Evolutionary conservation across 768 basidiomycete genomes (phyloP).

Genomic region (Serendipita vermifera): DNA sequence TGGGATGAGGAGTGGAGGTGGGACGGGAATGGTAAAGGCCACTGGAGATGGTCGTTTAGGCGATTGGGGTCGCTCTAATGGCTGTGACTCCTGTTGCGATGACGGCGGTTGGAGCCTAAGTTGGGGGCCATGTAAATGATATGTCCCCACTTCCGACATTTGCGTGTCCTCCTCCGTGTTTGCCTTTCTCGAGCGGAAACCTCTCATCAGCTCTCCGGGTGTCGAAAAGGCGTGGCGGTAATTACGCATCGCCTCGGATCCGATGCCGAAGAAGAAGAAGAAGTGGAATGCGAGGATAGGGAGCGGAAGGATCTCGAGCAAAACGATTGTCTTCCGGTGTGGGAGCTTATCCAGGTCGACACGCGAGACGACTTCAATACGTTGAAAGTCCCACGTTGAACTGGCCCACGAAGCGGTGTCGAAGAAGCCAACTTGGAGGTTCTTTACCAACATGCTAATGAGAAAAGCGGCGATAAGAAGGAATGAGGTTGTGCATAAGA

Average conservation of each 20-base stretch:
- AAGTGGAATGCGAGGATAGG: conserved; percentile 1
- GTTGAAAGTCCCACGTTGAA: neutral
- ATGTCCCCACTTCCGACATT: no score
- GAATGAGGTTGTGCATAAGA: neutral
- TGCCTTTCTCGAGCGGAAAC: no score
- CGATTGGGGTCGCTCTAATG: no score
- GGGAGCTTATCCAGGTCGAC: neutral
- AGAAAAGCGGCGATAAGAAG: neutral
- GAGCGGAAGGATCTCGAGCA: neutral
- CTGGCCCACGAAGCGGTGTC: neutral
- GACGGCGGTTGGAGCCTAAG: no score
- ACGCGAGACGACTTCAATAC: neutral
- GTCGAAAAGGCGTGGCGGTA: neutral
- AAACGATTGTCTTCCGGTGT: neutral
- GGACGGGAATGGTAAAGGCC: no score
- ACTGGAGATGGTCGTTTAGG: no score
- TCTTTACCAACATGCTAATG: conserved; percentile 2
- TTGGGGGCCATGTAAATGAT: no score
- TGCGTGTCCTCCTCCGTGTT: no score
- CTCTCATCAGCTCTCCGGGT: no score
- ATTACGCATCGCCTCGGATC: neutral
- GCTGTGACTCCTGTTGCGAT: no score
- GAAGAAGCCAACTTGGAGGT: neutral
- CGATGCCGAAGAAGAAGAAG: conserved; percentile 5
- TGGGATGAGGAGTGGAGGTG: no score